These are phyloP conservation scores for Coemansia sp. DNA, from an alignment of 192 early-diverging fungal species.

Conservation along the genomic window DNA sequence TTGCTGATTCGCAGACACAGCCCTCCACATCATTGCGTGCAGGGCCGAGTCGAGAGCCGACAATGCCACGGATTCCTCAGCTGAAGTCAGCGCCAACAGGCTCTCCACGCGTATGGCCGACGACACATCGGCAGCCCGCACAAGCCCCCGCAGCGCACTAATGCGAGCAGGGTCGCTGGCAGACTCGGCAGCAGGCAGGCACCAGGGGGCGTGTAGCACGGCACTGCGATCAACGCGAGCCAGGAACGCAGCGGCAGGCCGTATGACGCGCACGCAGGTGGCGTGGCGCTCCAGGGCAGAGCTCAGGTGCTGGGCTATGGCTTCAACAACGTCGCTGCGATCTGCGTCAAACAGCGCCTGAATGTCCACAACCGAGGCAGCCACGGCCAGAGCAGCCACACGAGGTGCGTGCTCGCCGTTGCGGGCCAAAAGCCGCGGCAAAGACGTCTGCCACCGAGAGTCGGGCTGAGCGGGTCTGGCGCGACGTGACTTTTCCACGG, in stretches of 20 bases:
- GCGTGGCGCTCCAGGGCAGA: constrained; percentile 35
- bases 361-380: constrained; percentile 27
- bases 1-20: background rate
- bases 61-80: constrained; percentile 15
- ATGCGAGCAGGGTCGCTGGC: constrained; percentile 28
- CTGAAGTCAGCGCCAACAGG: constrained; percentile 3
- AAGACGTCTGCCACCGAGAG: constrained; percentile 24
- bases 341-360: constrained; percentile 47
- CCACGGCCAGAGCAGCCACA: constrained; percentile 30
- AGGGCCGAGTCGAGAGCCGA: constrained; percentile 36
- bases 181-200: constrained; percentile 8
- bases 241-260: constrained; percentile 23
- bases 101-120: background rate
- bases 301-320: constrained; percentile 5
- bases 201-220: constrained; percentile 16
- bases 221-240: constrained; percentile 36
- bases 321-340: constrained; percentile 13
- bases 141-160: constrained; percentile 24
- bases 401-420: constrained; percentile 24
- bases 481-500: background rate
- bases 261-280: constrained; percentile 25
- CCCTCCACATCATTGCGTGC: constrained; percentile 41
- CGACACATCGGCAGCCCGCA: constrained; percentile 26
- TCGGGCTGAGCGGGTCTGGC: background rate
- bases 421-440: constrained; percentile 36